These are phyloP conservation scores for Naganishia randhawae DNA, from an alignment of 768 basidiomycete genomes.

Conservation along the genomic window DNA sequence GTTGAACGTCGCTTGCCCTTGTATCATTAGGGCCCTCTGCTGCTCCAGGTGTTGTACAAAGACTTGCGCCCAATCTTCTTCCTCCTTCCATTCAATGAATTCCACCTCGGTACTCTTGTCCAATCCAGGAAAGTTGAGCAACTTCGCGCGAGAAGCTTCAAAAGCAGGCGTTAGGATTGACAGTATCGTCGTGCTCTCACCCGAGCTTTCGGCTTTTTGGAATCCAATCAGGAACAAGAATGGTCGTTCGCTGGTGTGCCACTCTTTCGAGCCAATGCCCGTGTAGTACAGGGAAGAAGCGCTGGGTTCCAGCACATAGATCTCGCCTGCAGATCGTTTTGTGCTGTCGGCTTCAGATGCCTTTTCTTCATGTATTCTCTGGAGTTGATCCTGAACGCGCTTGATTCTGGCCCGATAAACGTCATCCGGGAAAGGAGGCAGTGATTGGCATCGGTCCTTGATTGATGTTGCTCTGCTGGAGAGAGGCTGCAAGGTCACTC, in stretches of 20 bases:
- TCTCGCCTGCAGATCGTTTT: not conserved
- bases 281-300: constrained; percentile 67
- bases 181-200: constrained; percentile 54
- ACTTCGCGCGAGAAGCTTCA: constrained; percentile 66
- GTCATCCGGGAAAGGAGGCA: constrained; percentile 4
- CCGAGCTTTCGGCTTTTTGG: not conserved
- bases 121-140: constrained; percentile 58
- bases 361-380: not conserved
- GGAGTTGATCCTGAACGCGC: not conserved
- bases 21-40: not conserved
- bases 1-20: not conserved
- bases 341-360: not conserved
- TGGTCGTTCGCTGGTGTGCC: constrained; percentile 75
- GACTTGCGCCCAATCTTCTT: constrained; percentile 63
- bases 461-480: not conserved
- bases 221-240: constrained; percentile 66
- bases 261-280: constrained; percentile 62
- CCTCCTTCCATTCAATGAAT: constrained; percentile 58
- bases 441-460: constrained; percentile 10
- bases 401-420: constrained; percentile 12
- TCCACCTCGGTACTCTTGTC: constrained; percentile 45
- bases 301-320: constrained; percentile 74
- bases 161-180: constrained; percentile 72
- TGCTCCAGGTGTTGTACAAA: constrained; percentile 49
- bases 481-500: not conserved